phyloP scores from a whole-genome alignment of 306 rosid species.

The Castanopsis chinensis region DNA sequence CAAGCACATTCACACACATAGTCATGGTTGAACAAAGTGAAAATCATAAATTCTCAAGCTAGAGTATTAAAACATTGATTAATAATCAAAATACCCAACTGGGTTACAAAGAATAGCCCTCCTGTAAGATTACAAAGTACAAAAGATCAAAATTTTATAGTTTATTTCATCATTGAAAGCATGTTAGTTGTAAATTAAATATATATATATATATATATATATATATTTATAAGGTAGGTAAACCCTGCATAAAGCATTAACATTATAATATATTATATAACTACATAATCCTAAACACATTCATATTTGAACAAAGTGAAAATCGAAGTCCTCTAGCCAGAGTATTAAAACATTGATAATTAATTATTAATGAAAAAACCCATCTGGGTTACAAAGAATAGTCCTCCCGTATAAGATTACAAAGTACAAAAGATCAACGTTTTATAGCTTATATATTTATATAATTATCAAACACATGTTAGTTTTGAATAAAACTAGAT shows the following conservation, averaged over 20 bases:
- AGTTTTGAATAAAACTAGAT: no score
- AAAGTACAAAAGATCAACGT: background rate
- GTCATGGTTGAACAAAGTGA: background rate
- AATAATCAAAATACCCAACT: background rate
- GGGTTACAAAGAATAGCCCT: no score
- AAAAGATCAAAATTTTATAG: no score
- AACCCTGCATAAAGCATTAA: constrained; percentile 30
- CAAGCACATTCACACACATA: background rate
- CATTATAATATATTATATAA: background rate
- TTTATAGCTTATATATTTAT: no score
- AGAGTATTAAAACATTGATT: background rate
- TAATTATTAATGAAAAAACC: background rate
- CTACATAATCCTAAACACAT: background rate
- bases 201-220: no score
- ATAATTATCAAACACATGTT: no score
- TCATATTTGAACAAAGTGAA: background rate
- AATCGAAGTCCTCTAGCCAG: background rate
- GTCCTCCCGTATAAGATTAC: background rate
- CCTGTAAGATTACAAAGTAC: background rate
- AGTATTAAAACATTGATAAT: background rate
- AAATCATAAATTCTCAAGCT: background rate
- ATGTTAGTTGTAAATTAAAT: no score
- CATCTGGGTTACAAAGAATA: no score
- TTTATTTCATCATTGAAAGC: no score
- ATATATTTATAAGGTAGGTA: no score